These are phyloP conservation scores for Canariomyces notabilis DNA, from an alignment of 2,329 filamentous ascomycete species.

Conservation along the genomic window DNA sequence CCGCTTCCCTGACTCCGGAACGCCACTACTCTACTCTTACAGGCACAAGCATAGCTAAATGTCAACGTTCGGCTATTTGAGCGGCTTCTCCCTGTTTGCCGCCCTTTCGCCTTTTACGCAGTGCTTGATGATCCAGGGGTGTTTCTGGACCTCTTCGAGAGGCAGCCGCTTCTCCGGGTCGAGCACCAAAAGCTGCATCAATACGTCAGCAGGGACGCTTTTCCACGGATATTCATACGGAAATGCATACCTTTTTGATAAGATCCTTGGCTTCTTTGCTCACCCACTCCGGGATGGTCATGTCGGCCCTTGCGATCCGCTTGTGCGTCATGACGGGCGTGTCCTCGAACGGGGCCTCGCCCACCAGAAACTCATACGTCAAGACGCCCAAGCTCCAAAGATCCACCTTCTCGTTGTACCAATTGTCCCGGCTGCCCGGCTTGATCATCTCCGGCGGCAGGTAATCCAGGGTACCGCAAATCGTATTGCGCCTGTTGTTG, in stretches of 20 bases:
- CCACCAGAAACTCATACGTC: slow-evolving; percentile 93
- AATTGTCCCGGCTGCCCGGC: slow-evolving; percentile 74
- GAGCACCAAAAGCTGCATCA: slow-evolving; percentile 69
- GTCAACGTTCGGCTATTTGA: slow-evolving; percentile 15
- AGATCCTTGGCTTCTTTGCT: slow-evolving; percentile 86
- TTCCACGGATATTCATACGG: slow-evolving; percentile 15
- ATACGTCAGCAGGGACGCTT: slow-evolving; percentile 4
- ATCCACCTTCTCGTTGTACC: slow-evolving; percentile 92
- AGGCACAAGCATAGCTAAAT: slow-evolving; percentile 12
- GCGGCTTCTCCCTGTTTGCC: slow-evolving; percentile 45
- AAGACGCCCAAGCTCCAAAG: slow-evolving; percentile 93
- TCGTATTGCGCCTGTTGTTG: slow-evolving; percentile 86
- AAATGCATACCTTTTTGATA: slow-evolving; percentile 72
- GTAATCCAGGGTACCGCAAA: slow-evolving; percentile 97
- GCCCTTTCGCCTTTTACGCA: slow-evolving; percentile 63
- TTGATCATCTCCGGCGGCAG: slow-evolving; percentile 97
- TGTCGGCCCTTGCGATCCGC: slow-evolving; percentile 82
- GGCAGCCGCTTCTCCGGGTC: slow-evolving; percentile 91
- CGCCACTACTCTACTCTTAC: slow-evolving; percentile 16
- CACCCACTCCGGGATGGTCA: slow-evolving; percentile 86
- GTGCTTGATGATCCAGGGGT: slow-evolving; percentile 97
- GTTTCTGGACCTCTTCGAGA: slow-evolving; percentile 79
- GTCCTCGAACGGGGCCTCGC: slow-evolving; percentile 95
- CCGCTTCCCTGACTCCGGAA: slow-evolving; percentile 4
- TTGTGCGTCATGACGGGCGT: slow-evolving; percentile 90